Base-by-base conservation (phyloP, 1,284 basidiomycete genomes). In the Acaromyces ingoldii region DNA sequence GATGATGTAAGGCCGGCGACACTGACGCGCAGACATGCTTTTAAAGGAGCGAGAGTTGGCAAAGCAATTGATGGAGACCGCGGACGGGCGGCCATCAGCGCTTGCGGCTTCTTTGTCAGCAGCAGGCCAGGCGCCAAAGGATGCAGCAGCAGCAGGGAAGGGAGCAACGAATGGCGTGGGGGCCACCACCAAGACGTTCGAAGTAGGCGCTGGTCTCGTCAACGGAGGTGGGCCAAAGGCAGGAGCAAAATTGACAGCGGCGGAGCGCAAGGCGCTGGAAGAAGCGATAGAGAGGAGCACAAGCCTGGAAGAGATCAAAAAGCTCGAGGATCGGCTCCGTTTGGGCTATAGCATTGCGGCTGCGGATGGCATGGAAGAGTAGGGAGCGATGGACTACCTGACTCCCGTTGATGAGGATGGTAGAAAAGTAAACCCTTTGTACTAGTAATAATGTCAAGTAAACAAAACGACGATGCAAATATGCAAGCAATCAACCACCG, bases 251-350 rank as follows among this genome's bases (percentile, higher is more conserved):
- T 87, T 97, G 85, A 91, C 89, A 17, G 87, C 87, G 61, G 89
- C 93, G 67, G 92, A 97, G 74, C 87, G 88, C 72, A 85, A 88
- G 69, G 84, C 85, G 66, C 88, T 97, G 60, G 87, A 87, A 73
- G 84, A 86, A 55, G 91, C 92, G 15, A 91, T 97, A 68, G 88
- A 88, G 58, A 84, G 85, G 58, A 93, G 92, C 26, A 86, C 85
- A 46, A 92, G 88, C 40, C 83, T 91, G 53, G 93, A 96, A 67
- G 70, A 72, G 57, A 70, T 73, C 13, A 60, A 64, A 19, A 61
- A 56, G 17, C 46, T 73, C 25, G 70, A 73, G 40, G 69, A 73
- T 44, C 67, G 65, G 36, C 58, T 73, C 29, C 59, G 65, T 48
- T 49, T 70, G 51, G 67, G 70, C 1, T 65, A 70, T 47, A 53